Evolutionary conservation across 1,139 yeast species (phyloP), one percentile per base, ranked within the genome.

Genomic region (Protomyces macrosporus): DNA sequence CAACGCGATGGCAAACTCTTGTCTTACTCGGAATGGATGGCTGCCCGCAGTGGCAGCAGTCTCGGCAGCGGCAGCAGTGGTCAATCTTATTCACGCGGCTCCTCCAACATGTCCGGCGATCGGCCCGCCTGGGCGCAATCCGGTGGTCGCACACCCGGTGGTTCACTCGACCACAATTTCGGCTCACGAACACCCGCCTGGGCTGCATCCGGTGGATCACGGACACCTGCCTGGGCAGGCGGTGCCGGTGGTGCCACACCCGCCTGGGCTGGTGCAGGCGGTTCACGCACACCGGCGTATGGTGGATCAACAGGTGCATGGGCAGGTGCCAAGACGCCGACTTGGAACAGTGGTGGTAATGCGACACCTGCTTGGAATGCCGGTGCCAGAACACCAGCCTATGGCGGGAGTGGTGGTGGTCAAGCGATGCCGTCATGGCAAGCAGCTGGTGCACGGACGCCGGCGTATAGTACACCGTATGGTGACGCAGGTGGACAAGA

Each of bases 11-110:
- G 85, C 60, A 79, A 77, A 60, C 80, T 84, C 66, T 80, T 91
- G 59, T 87, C 97, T 14, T 91, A 89, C 73, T 85, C 87, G 71
- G 89, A 93, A 70, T 87, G 89, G 70, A 83, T 86, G 67, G 86
- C 85, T 54, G 85, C 84, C 36, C 70, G 71, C n/a, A 52, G 65
- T 60, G 35, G 67, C 61, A 7, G 65, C 67, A n/a, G 23, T 55
- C 33, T 66, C 61, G 5, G 65, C 67, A n/a, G 23, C 55, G 65
- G 66, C 6, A 68, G 70, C 37, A 71, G 72, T n/a, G 69, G 71
- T 55, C 70, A 63, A 3, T 63, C 65, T 39, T 33, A 62, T 66
- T 10, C 60, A 68, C 34, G 69, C 68, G 52, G 68, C 69, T 14
- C 48, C 42, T 33, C 53, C 50, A 65, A 58, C 54, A 52, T 60